Base-by-base conservation (phyloP, 148 eudicot species). In the Drosera capensis region DNA sequence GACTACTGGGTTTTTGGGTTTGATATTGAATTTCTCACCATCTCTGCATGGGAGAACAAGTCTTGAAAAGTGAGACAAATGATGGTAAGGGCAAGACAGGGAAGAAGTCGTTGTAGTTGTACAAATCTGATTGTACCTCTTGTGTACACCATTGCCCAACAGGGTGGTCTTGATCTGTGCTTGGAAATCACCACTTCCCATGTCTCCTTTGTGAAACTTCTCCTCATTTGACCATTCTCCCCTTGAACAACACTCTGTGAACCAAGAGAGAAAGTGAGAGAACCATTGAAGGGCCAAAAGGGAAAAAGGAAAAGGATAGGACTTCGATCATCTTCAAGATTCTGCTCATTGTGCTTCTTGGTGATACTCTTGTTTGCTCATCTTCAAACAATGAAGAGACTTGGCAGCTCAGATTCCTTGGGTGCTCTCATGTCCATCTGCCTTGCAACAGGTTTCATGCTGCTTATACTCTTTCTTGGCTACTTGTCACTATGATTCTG, bases 81-180 rank as follows among this genome's bases (percentile, higher is more conserved):
- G 45, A 41, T 16, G 45, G 45, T 41, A 12, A 20, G 18, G 19
- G 20, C 23, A 41, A 41, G 18, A 20, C 23, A 13, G 40, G 36
- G 19, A 20, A 21, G 31, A 45, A 24, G 30, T 7, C 6, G 49
- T 31, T 7, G 20, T 14, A 7, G 52, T 48, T 12, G 14, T 11
- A 29, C 3, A 24, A 24, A 14, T 23, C n/a, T 1, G 20, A 36
- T 21, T 29, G 17, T 25, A 12, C 22, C 16, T 16, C 5, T 15
- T 46, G 18, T 46, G 11, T 25, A 14, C 35, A 28, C 20, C 19
- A 9, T 36, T 46, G 12, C 14, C 6, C 38, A 34, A 46, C 30
- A 46, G 28, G 34, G 16, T 46, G 50, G 50, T 46, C 26, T 20
- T 45, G 19, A 25, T 46, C 50, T 46, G 5, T 18, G 28, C 50